A percentile compares a stretch with the other conserved stretches of the same genome.
These are phyloP conservation scores for Stephanocyclus meneghinianus DNA, from an alignment of 352 stramenopile genomes.

Conservation along the genomic window DNA sequence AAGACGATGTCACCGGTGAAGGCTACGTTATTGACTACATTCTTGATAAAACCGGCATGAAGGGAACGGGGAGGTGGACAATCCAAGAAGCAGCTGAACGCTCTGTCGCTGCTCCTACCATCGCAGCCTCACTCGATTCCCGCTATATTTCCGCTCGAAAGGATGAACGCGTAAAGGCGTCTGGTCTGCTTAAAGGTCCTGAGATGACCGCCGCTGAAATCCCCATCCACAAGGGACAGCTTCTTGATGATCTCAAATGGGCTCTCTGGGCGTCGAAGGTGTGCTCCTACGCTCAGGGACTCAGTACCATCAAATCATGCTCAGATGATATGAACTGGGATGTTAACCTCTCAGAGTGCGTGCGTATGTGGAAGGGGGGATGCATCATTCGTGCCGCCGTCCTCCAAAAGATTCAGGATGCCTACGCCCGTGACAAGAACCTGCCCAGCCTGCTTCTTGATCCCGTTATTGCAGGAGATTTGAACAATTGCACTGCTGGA, in stretches of 20 bases:
- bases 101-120: constrained; percentile 94
- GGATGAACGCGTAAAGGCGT: constrained; percentile 91
- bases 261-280: constrained; percentile 98
- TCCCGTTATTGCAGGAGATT: constrained; percentile 92
- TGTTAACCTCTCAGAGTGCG: constrained; percentile 94
- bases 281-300: constrained; percentile 95
- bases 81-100: constrained; percentile 93
- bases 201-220: constrained; percentile 83
- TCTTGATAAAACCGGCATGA: constrained; percentile 98
- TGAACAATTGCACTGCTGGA: constrained; percentile 92
- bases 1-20: constrained; percentile 90
- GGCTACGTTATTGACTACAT: constrained; percentile 86
- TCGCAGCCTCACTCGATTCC: constrained; percentile 94
- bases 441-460: constrained; percentile 97
- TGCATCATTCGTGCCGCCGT: constrained; percentile 99
- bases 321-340: constrained; percentile 95
- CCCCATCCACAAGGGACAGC: constrained; percentile 83
- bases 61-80: constrained; percentile 96
- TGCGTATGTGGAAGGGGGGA: constrained; percentile 98
- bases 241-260: constrained; percentile 94
- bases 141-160: constrained; percentile 95
- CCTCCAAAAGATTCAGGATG: constrained; percentile 95
- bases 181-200: constrained; percentile 91
- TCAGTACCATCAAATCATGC: constrained; percentile 93
- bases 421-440: constrained; percentile 89